phyloP scores from a whole-genome alignment of 1,284 basidiomycete genomes.

The Melampsora occidentalis region DNA sequence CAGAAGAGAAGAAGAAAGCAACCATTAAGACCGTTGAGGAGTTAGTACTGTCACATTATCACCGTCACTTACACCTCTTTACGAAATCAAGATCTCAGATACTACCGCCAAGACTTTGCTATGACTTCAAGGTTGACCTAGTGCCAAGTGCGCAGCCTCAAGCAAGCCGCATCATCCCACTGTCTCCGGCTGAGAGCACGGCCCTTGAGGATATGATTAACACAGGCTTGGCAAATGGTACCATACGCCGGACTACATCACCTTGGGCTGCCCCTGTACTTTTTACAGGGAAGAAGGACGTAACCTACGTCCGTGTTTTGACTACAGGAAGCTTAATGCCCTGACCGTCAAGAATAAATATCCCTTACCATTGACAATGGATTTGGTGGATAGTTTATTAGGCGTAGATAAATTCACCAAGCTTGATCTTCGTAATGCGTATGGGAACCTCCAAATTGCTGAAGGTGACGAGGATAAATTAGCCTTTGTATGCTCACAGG shows the following conservation, averaged over 20 bases:
- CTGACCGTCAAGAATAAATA: slow-evolving; percentile 3
- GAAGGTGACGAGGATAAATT: background rate
- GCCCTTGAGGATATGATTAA: background rate
- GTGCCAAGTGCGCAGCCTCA: background rate
- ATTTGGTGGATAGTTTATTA: background rate
- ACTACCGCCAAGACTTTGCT: background rate
- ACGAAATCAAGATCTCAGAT: background rate
- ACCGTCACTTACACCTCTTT: background rate
- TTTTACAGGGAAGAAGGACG: slow-evolving; percentile 2
- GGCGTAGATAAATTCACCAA: background rate
- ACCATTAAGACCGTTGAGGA: background rate
- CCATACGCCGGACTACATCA: background rate
- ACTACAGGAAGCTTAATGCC: background rate
- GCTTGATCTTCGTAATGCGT: background rate
- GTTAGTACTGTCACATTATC: no score
- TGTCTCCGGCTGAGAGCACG: background rate
- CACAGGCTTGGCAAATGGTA: background rate
- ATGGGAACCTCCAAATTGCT: background rate
- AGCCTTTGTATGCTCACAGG: background rate
- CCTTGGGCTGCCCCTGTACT: background rate
- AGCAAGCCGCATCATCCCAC: background rate
- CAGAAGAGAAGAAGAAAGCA: background rate
- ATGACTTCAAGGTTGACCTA: background rate
- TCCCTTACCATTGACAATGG: background rate
- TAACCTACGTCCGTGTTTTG: background rate